Base-by-base conservation (phyloP, 305 asterid species). In the Nicotiana rustica region DNA sequence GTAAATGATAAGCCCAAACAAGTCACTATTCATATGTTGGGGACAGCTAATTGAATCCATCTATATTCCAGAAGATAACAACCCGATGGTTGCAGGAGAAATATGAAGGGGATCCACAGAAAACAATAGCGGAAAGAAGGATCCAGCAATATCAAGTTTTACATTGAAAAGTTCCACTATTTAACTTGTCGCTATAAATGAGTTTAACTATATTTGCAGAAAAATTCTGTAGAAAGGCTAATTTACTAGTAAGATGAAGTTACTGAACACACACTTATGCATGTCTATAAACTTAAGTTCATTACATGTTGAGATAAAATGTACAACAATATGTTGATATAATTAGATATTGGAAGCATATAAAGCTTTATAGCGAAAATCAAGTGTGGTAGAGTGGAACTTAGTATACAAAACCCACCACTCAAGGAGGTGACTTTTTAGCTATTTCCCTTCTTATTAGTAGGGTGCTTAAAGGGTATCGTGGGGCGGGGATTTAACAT, bases 401-500 rank as follows among this genome's bases (percentile, higher is more conserved):
- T 36, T 6, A 38, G 76, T 6, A 17, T 19, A 36, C 0, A 35
- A 0, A 67, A 36, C 52, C 52, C 29, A 68, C 77, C n/a, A 4
- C 18, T 56, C 61, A 56, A 56, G 19, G 7, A 14, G 15, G 61
- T 56, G 61, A 56, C 65, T 1, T 59, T 59, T 59, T 59, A 59
- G 19, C 65, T 57, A 15, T 15, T 57, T 14, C 14, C 60, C n/a
- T 55, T 12, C 60, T 55, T 55, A 3, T 55, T 13, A 55, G 18
- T 55, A 33, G 60, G 18, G 60, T 55, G 60, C 77, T 69, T 69
- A 69, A 38, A 41, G 77, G 77, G 57, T 69, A 10, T 10, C 38
- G 77, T 1, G 56, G 17, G 7, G 29, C 14, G 61, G 6, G 61
- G 18, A 31, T 14, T 17, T 0, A 67, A 17, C 18, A 41, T 7